phyloP scores from a whole-genome alignment of 768 basidiomycete genomes.

The Termitomyces sp. region DNA sequence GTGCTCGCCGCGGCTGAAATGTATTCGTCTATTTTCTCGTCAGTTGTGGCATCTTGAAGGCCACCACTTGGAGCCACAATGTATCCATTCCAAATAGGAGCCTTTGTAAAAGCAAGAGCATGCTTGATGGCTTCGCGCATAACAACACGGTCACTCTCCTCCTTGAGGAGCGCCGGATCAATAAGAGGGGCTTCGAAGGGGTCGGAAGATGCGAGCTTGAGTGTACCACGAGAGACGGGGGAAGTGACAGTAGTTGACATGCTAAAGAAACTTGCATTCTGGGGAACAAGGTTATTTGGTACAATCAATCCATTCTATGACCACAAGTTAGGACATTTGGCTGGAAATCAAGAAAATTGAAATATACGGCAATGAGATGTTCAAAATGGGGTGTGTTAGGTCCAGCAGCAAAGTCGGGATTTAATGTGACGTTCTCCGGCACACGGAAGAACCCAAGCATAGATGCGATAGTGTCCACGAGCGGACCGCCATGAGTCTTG shows the following conservation, averaged over 20 bases:
- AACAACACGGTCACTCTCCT: neutral
- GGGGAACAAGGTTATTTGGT: slow-evolving; percentile 5
- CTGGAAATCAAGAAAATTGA: too few species aligned
- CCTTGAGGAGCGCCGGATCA: slow-evolving; percentile 6
- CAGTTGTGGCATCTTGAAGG: slow-evolving; percentile 18
- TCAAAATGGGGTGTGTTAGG: slow-evolving; percentile 15
- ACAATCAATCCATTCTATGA: slow-evolving; percentile 5
- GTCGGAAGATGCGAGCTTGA: slow-evolving; percentile 3
- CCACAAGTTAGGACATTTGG: neutral
- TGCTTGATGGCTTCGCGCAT: slow-evolving; percentile 6
- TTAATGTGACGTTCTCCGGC: slow-evolving; percentile 10
- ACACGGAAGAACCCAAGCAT: slow-evolving; percentile 20
- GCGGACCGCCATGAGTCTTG: neutral
- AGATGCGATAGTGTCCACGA: slow-evolving; percentile 12
- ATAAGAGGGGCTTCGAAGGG: slow-evolving; percentile 8
- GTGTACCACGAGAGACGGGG: slow-evolving; percentile 14
- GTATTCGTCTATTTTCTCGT: slow-evolving; percentile 17
- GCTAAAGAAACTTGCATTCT: slow-evolving; percentile 12
- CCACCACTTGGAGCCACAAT: slow-evolving; percentile 11
- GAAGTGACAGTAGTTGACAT: slow-evolving; percentile 18
- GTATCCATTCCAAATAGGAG: slow-evolving; percentile 2
- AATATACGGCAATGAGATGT: slow-evolving; percentile 4
- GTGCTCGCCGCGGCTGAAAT: slow-evolving; percentile 19
- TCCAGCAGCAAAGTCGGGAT: slow-evolving; percentile 21
- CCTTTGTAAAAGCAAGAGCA: neutral